Evolutionary conservation across 2,329 filamentous ascomycete genomes (phyloP).

Genomic region (Diplodia scrobiculata): DNA sequence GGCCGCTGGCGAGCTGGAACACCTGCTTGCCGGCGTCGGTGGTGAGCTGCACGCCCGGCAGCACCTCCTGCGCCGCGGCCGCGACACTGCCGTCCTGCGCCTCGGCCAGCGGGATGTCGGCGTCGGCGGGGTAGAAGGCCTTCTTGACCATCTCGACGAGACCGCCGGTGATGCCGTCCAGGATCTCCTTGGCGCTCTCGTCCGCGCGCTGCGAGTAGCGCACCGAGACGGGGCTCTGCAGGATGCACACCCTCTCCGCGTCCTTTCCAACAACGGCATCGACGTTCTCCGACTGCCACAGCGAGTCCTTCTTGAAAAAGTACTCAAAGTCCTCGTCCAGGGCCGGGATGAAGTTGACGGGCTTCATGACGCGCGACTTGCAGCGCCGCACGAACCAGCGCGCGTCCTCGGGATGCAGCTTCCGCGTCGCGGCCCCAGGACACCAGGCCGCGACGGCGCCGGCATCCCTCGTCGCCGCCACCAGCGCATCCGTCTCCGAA

Average conservation of each 20-base stretch:
- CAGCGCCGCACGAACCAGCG: slow-evolving; percentile 40
- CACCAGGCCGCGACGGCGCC: too few relatives aligned
- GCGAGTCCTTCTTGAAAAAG: slow-evolving; percentile 48
- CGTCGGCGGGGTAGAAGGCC: too few relatives aligned
- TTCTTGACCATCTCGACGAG: slow-evolving; percentile 11
- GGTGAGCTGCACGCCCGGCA: too few relatives aligned
- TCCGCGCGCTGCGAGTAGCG: slow-evolving; percentile 30
- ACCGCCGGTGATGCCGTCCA: slow-evolving; percentile 31
- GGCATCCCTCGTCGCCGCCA: too few relatives aligned
- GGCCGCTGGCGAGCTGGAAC: too few relatives aligned
- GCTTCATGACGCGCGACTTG: slow-evolving; percentile 40
- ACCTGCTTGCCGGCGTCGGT: too few relatives aligned
- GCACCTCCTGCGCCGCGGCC: too few relatives aligned
- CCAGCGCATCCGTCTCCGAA: too few relatives aligned
- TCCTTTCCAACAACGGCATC: slow-evolving; percentile 44
- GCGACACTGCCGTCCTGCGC: too few relatives aligned
- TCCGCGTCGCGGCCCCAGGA: background rate
- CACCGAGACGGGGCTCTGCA: slow-evolving; percentile 45
- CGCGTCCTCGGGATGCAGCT: slow-evolving; percentile 32
- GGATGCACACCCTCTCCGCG: slow-evolving; percentile 41
- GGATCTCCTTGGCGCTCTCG: slow-evolving; percentile 29
- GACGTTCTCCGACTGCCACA: slow-evolving; percentile 47
- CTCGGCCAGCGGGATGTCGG: too few relatives aligned
- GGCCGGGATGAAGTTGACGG: slow-evolving; percentile 42
- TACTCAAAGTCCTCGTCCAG: slow-evolving; percentile 45